Evolutionary conservation across 75 land plant species (phyloP).

Genomic region (Picea sitchensis): DNA sequence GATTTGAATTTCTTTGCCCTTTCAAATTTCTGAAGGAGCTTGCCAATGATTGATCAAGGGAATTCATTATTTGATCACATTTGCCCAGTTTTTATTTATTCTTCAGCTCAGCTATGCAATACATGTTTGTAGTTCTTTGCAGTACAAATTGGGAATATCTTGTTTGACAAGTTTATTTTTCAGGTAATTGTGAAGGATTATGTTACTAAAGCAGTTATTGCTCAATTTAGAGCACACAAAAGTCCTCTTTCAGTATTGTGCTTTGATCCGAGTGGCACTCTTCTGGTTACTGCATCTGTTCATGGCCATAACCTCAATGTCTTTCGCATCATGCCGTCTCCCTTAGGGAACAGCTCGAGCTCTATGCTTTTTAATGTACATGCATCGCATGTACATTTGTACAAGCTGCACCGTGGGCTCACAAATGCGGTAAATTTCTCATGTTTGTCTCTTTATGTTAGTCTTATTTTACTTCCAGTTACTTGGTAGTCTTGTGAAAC

Average conservation of each 20-base stretch:
- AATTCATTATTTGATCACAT: too few species aligned
- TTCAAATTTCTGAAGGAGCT: too few species aligned
- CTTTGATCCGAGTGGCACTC: constrained; percentile 95
- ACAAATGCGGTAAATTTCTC: constrained; percentile 80
- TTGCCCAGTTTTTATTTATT: too few species aligned
- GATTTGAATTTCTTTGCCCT: too few species aligned
- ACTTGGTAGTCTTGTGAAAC: neutral
- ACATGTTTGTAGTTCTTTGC: too few species aligned
- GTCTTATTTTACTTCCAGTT: neutral
- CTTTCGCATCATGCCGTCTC: constrained; percentile 68
- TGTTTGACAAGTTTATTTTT: constrained; percentile 2
- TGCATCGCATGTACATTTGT: constrained; percentile 66
- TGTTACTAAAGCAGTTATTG: constrained; percentile 65
- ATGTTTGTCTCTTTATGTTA: neutral
- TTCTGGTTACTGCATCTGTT: constrained; percentile 97
- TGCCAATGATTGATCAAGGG: too few species aligned
- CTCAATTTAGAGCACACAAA: constrained; percentile 88
- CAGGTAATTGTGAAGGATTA: constrained; percentile 94
- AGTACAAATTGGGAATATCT: neutral
- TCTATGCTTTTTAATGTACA: constrained; percentile 26
- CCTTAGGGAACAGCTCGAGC: constrained; percentile 24
- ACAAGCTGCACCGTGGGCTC: constrained; percentile 86
- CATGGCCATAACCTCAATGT: constrained; percentile 95
- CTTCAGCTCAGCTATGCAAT: too few species aligned
- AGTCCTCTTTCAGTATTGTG: constrained; percentile 91